Base-by-base conservation (phyloP, 139 green algal genomes). In the Parachlorella kessleri region DNA sequence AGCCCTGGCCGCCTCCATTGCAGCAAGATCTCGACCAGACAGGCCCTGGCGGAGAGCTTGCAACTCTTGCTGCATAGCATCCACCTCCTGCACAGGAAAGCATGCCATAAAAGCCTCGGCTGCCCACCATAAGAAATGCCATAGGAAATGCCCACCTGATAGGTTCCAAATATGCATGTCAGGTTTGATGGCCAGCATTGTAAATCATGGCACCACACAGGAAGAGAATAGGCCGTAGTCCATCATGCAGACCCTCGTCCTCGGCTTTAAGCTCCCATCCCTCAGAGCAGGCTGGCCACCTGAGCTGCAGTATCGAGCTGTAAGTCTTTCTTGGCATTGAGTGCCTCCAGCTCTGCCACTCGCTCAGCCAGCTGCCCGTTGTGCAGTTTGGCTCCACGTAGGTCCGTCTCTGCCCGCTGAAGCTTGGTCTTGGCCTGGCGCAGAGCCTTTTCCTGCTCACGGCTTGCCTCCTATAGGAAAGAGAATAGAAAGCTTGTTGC, bases 31-130 rank as follows among this genome's bases (percentile, higher is more conserved):
- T 66, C 66, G 41, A 9, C 66, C 48, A 6, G 75, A 81, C 42
- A 81, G 75, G 2, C 75, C 66, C 66, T 59, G 75, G 14, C 75
- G 66, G 33, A 81, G 36, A 6, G 75, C 75, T 48, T 81, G 64
- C 35, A 81, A 48, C 48, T 81, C 75, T 35, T 81, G 75, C 75
- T 81, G 66, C 75, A 81, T 81, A 8, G 69, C 18, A 6, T 66
- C 48, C 26, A 81, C 75, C 75, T 80, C 59, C 37, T 33, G 28
- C 63, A 68, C 21, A n/a, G n/a, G n/a, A n/a, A n/a, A n/a, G n/a
- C n/a, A n/a, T n/a, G n/a, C n/a, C n/a, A n/a, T n/a, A n/a, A n/a
- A n/a, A n/a, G n/a, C n/a, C n/a, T n/a, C n/a, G n/a, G n/a, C n/a
- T n/a, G n/a, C n/a, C n/a, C n/a, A n/a, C n/a, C n/a, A n/a, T n/a